Evolutionary conservation across 805 yeast genomes (phyloP).

Genomic region (Wickerhamomyces rabaulensis): DNA sequence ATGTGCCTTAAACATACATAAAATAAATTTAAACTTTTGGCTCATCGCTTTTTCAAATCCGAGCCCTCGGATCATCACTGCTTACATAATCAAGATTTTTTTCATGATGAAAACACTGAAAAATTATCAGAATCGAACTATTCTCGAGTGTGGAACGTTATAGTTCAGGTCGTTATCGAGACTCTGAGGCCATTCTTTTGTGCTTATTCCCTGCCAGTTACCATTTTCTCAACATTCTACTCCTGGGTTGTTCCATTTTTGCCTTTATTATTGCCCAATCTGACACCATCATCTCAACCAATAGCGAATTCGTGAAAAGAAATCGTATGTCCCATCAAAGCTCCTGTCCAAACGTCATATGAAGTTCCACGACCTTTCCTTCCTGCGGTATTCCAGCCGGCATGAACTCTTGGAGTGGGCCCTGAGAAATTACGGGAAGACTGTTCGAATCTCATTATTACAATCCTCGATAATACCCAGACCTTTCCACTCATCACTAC

Average conservation of each 20-base stretch:
- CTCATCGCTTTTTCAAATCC: not conserved
- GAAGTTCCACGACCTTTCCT: not conserved
- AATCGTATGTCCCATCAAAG: not conserved
- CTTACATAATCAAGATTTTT: too few relatives aligned
- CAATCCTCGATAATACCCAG: slow-evolving; percentile 1
- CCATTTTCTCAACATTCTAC: not conserved
- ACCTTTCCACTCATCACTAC: not conserved
- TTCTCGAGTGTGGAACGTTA: not conserved
- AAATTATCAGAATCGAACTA: not conserved
- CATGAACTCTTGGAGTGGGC: slow-evolving; percentile 1
- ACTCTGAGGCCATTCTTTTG: not conserved
- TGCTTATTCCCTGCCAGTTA: not conserved
- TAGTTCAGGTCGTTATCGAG: not conserved
- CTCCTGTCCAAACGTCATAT: not conserved
- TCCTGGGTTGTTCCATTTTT: not conserved
- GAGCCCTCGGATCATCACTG: not conserved
- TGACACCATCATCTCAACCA: not conserved
- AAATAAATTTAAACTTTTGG: not conserved
- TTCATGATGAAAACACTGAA: not conserved
- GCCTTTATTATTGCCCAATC: not conserved
- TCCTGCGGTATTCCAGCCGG: not conserved
- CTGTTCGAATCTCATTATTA: not conserved
- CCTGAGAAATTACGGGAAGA: not conserved
- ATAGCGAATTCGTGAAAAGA: not conserved
- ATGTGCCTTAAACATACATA: not conserved